These are phyloP conservation scores for Fistulinella cinereoalba DNA, from an alignment of 1,284 basidiomycete species.

Conservation along the genomic window DNA sequence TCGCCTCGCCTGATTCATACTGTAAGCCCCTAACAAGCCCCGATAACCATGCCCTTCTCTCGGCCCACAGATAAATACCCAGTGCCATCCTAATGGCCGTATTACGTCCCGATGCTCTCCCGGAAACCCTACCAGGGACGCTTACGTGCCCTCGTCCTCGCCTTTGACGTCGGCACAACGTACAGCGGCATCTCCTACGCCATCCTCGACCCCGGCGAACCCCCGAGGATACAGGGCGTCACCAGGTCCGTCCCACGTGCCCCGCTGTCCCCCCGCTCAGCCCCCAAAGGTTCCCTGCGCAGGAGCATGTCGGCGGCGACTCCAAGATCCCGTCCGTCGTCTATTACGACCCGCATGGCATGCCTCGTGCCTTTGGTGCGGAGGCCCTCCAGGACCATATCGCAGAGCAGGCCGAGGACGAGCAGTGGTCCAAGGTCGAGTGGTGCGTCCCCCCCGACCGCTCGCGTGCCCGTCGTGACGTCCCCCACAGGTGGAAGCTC, in stretches of 20 bases:
- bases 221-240: conserved; percentile 46
- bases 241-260: conserved; percentile 34
- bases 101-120: conserved; percentile 25
- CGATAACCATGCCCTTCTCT: conserved; percentile 11
- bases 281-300: conserved; percentile 40
- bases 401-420: conserved; percentile 43
- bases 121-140: conserved; percentile 34
- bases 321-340: conserved; percentile 57
- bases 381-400: conserved; percentile 47
- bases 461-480: not conserved
- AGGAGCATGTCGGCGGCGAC: conserved; percentile 41
- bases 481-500: conserved; percentile 53
- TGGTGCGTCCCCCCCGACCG: conserved; percentile 38
- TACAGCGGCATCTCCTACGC: conserved; percentile 50
- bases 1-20: conserved; percentile 23
- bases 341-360: conserved; percentile 49
- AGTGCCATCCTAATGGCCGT: conserved; percentile 3
- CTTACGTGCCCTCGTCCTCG: conserved; percentile 43
- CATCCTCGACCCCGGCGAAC: conserved; percentile 45
- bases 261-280: conserved; percentile 7
- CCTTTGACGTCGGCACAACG: conserved; percentile 53
- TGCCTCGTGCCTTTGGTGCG: conserved; percentile 48
- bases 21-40: no score
- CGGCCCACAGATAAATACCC: conserved; percentile 21
- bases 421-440: conserved; percentile 46